Evolutionary conservation across 2,329 filamentous ascomycete species (phyloP), one percentile per base, ranked within the genome.

Genomic region (Ceratocystis huliohia): DNA sequence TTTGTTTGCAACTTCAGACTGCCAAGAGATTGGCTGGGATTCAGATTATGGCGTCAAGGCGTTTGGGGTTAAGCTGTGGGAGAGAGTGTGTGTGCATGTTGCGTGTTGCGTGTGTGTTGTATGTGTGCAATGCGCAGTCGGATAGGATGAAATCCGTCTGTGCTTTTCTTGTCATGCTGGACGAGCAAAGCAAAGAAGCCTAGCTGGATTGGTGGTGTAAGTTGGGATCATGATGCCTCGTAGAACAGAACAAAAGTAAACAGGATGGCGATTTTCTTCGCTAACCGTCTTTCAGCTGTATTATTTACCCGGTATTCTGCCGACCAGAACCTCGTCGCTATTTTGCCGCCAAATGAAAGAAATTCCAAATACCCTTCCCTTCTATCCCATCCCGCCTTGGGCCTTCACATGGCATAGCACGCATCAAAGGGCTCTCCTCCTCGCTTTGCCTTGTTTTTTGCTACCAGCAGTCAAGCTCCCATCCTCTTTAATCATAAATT

Each of bases 41-140:
- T 37, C 56, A 59, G 56, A 37, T 33, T 37, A 41, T 41, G 7
- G n/a, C 22, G 56, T 59, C 56, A 59, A 59, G 56, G 56, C 56
- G 56, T 37, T 37, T 22, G 17, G 28, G 56, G 28, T 33, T 5
- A 15, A 20, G 25, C 7, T 22, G 5, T 53, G n/a, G n/a, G 22
- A 22, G 22, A 20, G 22, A 25, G 22, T 13, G 6, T 53, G n/a
- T 41, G 48, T 53, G 48, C 20, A 17, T n/a, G 46, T 20, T 20
- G 46, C n/a, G 46, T 22, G 1, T 37, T 53, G 46, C 46, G 20
- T 20, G 5, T 17, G n/a, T 50, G 46, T 25, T n/a, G 46, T 25
- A 25, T 53, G 48, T n/a, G n/a, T n/a, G n/a, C n/a, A 20, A 53
- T 48, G 46, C 17, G 37, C 13, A 15, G 37, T 41, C 10, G 46